Evolutionary conservation across 2,329 filamentous ascomycete species (phyloP), one percentile per base, ranked within the genome.

Genomic region (Ceratocystis lukuohia): DNA sequence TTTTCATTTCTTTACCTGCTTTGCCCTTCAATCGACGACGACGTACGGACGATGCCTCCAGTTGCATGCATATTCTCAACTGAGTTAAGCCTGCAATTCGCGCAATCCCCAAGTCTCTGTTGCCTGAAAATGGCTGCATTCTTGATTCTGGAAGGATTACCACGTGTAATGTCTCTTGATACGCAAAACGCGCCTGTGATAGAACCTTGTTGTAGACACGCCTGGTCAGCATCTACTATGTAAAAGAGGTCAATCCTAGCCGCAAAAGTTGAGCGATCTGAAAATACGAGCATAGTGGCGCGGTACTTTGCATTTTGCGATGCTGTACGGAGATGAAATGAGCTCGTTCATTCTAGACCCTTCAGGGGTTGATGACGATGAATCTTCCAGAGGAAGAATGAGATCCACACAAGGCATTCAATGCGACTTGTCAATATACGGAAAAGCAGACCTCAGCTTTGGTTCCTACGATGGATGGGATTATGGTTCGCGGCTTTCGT

Each of bases 21-120:
- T 53, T 62, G 12, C 59, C 37, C 56, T 37, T 50, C 44, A 56
- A 62, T 64, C 67, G 33, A 64, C 50, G 33, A 64, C 44, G 28
- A 68, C 64, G 67, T 66, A 68, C 64, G 67, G 64, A 68, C 61
- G 64, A 66, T 63, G 25, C 48, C 65, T 67, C 62, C 25, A 61
- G 62, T 46, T 53, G 44, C 30, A 41, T 37, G 62, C 37, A 41
- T 41, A 12, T 41, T 12, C 62, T 48, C n/a, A 20, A 30, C 46
- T 33, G 46, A 50, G 30, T 33, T 41, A 12, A 45, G 33, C 46
- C 17, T 25, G 28, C 28, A 56, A 64, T 22, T 41, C 46, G 33
- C 28, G 17, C 7, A 64, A 64, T 64, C 62, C 30, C 37, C 50
- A 17, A 45, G n/a, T 64, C 46, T 37, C 20, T 30, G 46, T 12